Evolutionary conservation across 495 filamentous ascomycete genomes (phyloP), one percentile per base, ranked within the genome.

Genomic region (Aspergillus carlsbadensis): DNA sequence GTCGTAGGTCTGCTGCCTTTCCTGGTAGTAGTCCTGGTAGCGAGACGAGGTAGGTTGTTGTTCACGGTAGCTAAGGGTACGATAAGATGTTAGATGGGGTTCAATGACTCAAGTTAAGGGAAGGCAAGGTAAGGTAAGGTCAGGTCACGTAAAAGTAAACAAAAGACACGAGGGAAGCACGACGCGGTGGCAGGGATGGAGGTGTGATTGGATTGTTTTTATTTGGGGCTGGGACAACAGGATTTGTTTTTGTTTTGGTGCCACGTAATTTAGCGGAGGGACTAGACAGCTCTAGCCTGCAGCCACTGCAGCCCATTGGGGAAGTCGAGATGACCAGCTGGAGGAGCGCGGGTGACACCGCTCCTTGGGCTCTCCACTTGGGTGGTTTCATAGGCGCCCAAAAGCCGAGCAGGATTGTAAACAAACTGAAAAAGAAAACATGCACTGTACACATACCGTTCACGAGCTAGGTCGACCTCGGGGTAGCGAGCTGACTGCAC

Each of bases 21-120:
- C 70, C 56, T 84, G 79, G 73, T 89, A 81, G 45, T 79, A 81
- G 56, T 73, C 70, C 57, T 84, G 79, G 73, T 89, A 81, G 44
- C 79, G 82, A 59, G 65, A 70, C 69, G 75, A 74, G 52, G 81
- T 39, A 10, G 4, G 33, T 11, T 22, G 26, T 29, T 29, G 26
- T 69, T 81, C 69, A 65, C 73, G 74, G 65, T 81, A 81, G 61
- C 81, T 83, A 63, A 63, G 74, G n/a, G 74, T 56, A 71, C 77
- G 69, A 69, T 78, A 68, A 68, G 74, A 29, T 57, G 36, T 39
- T 17, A 39, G 36, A 55, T 62, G 54, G 8, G 26, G 26, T 3
- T 8, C n/a, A n/a, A n/a, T n/a, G n/a, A n/a, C n/a, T 34, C 17
- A 37, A 22, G 46, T 35, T 37, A 49, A 33, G 37, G 24, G 18